Evolutionary conservation across 805 yeast genomes (phyloP), one percentile per base, ranked within the genome.

Genomic region (Pichia gijzeniarum): DNA sequence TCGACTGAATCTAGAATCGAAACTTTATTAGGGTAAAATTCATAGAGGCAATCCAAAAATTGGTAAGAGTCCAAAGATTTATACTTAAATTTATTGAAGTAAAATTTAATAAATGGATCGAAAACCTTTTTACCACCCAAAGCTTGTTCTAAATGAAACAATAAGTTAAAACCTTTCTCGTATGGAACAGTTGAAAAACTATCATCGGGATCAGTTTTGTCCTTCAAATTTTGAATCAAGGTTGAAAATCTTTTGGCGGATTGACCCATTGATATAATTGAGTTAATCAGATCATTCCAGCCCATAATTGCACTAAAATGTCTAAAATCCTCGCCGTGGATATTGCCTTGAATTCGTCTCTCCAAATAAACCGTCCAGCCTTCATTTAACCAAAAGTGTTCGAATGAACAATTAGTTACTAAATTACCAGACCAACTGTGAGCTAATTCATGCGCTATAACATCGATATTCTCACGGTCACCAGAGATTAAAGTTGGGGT

Each of bases 301-400:
- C 96, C 96, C 56, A 85, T 83, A 50, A 89, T 80, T 33, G 89
- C 88, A 50, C 82, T 73, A 60, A 89, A 85, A 55, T 87, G 91
- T 59, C 96, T 77, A 35, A 77, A 71, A 28, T 78, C 64, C 55
- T 85, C 91, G 20, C 93, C 95, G 58, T 86, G 87, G n/a, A 87
- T 62, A 14, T 72, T 75, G 16, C 85, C 95, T 25, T 79, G 69
- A 48, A 89, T 88, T 56, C 95, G 71, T 61, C 96, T 76, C 65
- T 89, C 96, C 32, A 89, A 65, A 62, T 89, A 89, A 34, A 89
- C 96, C 5, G 96, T 88, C 96, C 96, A 89, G 32, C 96, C 96
- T 68, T 89, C 96, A 62, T 89, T 89, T 53, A 89, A 74, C 93
- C 95, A 89, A 63, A 89, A 88, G 67, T 88, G 95, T 59, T 86